Percentiles rank a stretch among this genome's conserved stretches.
Conservation (phyloP, 768 basidiomycete species). For the Termitomyces sp. region DNA sequence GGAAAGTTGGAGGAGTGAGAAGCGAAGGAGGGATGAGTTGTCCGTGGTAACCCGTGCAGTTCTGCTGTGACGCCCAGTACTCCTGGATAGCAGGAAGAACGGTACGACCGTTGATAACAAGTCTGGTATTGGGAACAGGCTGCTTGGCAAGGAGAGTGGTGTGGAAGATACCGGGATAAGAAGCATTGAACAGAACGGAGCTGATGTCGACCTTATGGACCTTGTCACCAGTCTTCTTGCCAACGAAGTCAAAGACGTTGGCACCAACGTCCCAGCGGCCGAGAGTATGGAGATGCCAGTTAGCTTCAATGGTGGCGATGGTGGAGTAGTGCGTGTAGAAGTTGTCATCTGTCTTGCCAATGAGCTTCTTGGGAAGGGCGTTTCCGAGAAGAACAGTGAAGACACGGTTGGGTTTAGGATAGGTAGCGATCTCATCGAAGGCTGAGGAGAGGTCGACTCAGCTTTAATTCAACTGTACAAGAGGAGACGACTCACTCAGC, state of each 20-base stretch:
- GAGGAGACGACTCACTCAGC: conserved; percentile 24
- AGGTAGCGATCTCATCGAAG: conserved; percentile 50
- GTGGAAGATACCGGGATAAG: conserved; percentile 25
- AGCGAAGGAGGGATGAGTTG: conserved; percentile 10
- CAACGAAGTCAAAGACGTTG: conserved; percentile 53
- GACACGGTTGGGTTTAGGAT: conserved; percentile 41
- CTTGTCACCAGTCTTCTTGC: conserved; percentile 37
- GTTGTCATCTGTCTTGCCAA: conserved; percentile 43
- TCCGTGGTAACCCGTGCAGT: conserved; percentile 13
- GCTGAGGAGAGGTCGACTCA: conserved; percentile 13
- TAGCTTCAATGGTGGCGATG: conserved; percentile 51
- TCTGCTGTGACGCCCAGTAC: conserved; percentile 18
- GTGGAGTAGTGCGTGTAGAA: conserved; percentile 62
- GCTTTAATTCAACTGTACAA: neutral
- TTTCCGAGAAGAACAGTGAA: conserved; percentile 36
- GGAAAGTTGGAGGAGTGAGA: conserved; percentile 2
- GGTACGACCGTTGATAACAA: conserved; percentile 21
- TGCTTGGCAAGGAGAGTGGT: conserved; percentile 6
- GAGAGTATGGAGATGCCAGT: conserved; percentile 59
- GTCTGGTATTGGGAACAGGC: conserved; percentile 20
- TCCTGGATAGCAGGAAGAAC: conserved; percentile 17
- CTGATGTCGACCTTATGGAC: conserved; percentile 15
- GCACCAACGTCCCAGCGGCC: conserved; percentile 36
- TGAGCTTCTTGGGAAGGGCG: conserved; percentile 36
- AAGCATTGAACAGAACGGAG: conserved; percentile 16